Percentiles rank a stretch among this genome's conserved stretches.
These are phyloP conservation scores for Rossbeevera mucosa DNA, from an alignment of 768 basidiomycete genomes.

Conservation along the genomic window DNA sequence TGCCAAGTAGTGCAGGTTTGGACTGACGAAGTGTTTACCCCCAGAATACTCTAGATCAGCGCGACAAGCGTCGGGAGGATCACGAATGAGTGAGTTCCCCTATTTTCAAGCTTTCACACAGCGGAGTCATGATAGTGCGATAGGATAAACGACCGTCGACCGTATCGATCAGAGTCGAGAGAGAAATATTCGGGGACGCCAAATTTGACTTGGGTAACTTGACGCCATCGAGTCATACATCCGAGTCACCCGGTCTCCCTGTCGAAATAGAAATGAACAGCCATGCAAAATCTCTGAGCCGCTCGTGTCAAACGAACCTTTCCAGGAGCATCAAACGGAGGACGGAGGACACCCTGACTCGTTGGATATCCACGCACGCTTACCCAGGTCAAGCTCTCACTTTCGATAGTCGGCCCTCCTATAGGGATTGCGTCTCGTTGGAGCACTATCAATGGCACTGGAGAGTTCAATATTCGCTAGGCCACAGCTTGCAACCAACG, in stretches of 20 bases:
- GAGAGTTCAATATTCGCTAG: slow-evolving; percentile 33
- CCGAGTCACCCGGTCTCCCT: no score
- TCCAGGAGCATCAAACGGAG: slow-evolving; percentile 50
- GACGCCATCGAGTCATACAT: slow-evolving; percentile 64
- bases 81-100: slow-evolving; percentile 77
- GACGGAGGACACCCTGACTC: slow-evolving; percentile 48
- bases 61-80: slow-evolving; percentile 62
- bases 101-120: no score
- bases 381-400: slow-evolving; percentile 59
- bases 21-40: slow-evolving; percentile 52
- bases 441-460: slow-evolving; percentile 55
- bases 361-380: slow-evolving; percentile 52
- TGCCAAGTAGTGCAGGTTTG: slow-evolving; percentile 54
- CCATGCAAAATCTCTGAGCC: not conserved
- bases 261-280: slow-evolving; percentile 1
- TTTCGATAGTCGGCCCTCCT: slow-evolving; percentile 49
- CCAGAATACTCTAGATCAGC: slow-evolving; percentile 41
- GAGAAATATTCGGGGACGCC: slow-evolving; percentile 42
- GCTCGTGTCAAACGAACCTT: slow-evolving; percentile 43
- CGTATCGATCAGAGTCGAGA: slow-evolving; percentile 70
- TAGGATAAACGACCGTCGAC: slow-evolving; percentile 33
- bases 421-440: slow-evolving; percentile 66
- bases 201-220: slow-evolving; percentile 54
- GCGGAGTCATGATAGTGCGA: not conserved
- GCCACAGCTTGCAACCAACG: slow-evolving; percentile 39